phyloP scores from a whole-genome alignment of 345 rosid genomes.

The Euphorbia lathyris region DNA sequence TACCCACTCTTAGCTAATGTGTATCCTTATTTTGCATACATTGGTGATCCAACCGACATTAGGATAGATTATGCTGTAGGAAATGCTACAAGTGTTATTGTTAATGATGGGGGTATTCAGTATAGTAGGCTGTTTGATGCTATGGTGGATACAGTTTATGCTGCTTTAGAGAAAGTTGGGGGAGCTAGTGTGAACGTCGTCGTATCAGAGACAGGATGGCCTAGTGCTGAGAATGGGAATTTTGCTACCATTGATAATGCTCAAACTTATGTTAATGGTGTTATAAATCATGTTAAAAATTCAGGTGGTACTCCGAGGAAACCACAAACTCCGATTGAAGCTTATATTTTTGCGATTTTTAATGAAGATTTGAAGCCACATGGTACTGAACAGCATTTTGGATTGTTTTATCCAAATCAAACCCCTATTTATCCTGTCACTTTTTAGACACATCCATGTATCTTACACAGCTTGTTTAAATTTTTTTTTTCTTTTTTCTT shows the following conservation, averaged over 20 bases:
- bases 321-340: background rate
- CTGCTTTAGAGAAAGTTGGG: conserved; percentile 5
- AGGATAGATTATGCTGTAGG: background rate
- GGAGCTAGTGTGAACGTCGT: background rate
- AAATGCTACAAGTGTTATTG: background rate
- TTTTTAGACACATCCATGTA: background rate
- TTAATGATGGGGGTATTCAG: background rate
- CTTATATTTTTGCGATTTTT: conserved; percentile 2
- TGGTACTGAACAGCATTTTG: conserved; percentile 5
- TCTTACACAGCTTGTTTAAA: too few relatives aligned
- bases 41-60: background rate
- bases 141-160: conserved; percentile 3
- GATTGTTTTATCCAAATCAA: background rate
- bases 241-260: conserved; percentile 2
- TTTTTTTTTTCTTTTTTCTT: too few relatives aligned
- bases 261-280: background rate
- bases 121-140: background rate
- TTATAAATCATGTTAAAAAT: background rate
- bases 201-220: conserved; percentile 9
- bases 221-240: conserved; percentile 4
- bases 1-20: conserved; percentile 9
- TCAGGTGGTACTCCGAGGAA: background rate
- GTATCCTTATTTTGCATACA: conserved; percentile 5
- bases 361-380: background rate
- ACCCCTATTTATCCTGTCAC: background rate